phyloP scores from a whole-genome alignment of 441 rosid species.

The Melastoma candidum region DNA sequence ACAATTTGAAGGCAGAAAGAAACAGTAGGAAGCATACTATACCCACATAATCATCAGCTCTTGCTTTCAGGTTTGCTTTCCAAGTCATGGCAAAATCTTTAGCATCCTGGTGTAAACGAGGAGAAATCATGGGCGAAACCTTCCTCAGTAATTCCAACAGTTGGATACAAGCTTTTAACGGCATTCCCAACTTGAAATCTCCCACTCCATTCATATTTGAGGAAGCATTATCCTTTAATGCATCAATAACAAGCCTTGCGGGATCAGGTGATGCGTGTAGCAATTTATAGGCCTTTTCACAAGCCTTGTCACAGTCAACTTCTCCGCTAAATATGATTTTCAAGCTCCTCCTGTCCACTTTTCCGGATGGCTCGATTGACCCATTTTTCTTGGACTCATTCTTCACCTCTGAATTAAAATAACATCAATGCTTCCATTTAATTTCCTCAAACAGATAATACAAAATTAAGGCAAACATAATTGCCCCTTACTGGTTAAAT shows the following conservation, averaged over 20 bases:
- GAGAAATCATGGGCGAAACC: neutral
- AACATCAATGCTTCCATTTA: no score
- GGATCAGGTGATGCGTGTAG: slow-evolving; percentile 9
- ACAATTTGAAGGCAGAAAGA: slow-evolving; percentile 8
- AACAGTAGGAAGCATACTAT: slow-evolving; percentile 11
- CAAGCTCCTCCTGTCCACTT: slow-evolving; percentile 3
- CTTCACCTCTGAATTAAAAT: no score
- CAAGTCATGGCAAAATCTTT: neutral
- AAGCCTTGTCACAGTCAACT: slow-evolving; percentile 4
- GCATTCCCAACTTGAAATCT: slow-evolving; percentile 1
- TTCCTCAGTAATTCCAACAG: slow-evolving; percentile 11
- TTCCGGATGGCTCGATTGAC: no score
- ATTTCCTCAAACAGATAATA: no score
- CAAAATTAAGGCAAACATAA: no score
- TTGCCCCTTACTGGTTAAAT: no score
- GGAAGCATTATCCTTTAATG: neutral
- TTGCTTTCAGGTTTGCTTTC: slow-evolving; percentile 3
- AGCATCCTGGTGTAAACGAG: neutral
- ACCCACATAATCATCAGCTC: slow-evolving; percentile 3
- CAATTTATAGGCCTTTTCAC: neutral
- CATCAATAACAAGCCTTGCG: slow-evolving; percentile 9
- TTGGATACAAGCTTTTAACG: neutral
- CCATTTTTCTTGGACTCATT: no score
- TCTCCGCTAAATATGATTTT: slow-evolving; percentile 4
- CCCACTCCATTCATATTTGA: neutral